Evolutionary conservation across 768 basidiomycete species (phyloP).

Genomic region (Dendrothele bispora): DNA sequence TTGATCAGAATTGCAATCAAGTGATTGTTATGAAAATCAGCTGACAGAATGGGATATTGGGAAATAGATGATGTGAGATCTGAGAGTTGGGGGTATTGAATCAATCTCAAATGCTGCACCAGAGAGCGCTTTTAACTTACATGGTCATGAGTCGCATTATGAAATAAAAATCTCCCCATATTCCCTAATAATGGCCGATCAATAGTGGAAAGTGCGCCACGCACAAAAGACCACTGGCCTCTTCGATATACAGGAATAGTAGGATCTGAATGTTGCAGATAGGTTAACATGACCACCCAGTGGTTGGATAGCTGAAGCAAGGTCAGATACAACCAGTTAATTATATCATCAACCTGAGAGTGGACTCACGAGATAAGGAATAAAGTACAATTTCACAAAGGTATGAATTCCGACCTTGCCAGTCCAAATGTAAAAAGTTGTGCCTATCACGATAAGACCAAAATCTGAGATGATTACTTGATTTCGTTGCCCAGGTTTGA

Average conservation of each 20-base stretch:
- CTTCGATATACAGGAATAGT: conserved; percentile 57
- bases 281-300: conserved; percentile 58
- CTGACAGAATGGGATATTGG: conserved; percentile 33
- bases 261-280: conserved; percentile 62
- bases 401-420: conserved; percentile 18
- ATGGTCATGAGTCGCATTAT: conserved; percentile 52
- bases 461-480: conserved; percentile 38
- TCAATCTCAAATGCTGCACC: too few species aligned
- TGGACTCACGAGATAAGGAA: conserved; percentile 42
- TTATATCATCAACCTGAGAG: conserved; percentile 12
- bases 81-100: conserved; percentile 9
- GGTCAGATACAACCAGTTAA: background rate
- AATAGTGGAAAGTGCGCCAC: conserved; percentile 55
- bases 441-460: conserved; percentile 25
- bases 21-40: background rate
- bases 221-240: conserved; percentile 52
- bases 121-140: too few species aligned
- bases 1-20: background rate
- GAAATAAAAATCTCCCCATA: conserved; percentile 60
- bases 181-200: conserved; percentile 59
- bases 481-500: background rate
- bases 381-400: conserved; percentile 32
- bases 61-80: conserved; percentile 36
- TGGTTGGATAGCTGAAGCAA: conserved; percentile 38
- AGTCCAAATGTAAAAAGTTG: conserved; percentile 14